Evolutionary conservation across 768 basidiomycete species (phyloP).

Genomic region (Boletus speciosus): DNA sequence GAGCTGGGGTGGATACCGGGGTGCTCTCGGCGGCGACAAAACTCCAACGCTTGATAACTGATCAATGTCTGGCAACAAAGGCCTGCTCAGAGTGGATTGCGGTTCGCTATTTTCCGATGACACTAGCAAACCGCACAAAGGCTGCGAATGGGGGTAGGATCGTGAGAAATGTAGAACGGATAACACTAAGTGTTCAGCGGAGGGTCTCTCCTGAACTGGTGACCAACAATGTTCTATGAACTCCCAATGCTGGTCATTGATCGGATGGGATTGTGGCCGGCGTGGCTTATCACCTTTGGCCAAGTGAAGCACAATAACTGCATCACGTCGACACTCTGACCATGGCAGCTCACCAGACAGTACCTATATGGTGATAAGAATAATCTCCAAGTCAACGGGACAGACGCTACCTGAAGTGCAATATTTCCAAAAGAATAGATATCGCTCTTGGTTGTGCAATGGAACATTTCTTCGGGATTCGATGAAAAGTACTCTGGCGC

Average conservation of each 20-base stretch:
- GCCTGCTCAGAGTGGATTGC: background rate
- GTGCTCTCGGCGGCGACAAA: background rate
- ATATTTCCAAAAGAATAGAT: constrained; percentile 10
- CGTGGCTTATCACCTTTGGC: constrained; percentile 3
- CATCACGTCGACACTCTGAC: constrained; percentile 2
- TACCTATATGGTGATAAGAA: background rate
- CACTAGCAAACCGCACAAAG: background rate
- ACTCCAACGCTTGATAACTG: too few species aligned
- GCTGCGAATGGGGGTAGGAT: background rate
- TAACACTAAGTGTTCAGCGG: background rate
- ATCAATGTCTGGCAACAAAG: background rate
- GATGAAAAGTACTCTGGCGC: constrained; percentile 6
- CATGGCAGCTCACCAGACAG: constrained; percentile 5
- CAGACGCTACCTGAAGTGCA: constrained; percentile 1
- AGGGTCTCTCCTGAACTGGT: background rate
- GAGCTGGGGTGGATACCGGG: background rate
- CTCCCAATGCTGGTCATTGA: constrained; percentile 6
- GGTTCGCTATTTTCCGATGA: background rate
- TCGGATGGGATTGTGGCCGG: constrained; percentile 1
- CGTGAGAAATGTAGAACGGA: background rate
- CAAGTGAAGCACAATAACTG: background rate
- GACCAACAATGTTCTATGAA: constrained; percentile 9
- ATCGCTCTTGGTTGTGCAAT: constrained; percentile 5
- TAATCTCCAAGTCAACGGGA: background rate
- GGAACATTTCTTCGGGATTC: background rate